Percentiles rank a stretch among this genome's conserved stretches.
These are phyloP conservation scores for Cerioporus squamosus DNA, from an alignment of 1,284 basidiomycete genomes.

Conservation along the genomic window DNA sequence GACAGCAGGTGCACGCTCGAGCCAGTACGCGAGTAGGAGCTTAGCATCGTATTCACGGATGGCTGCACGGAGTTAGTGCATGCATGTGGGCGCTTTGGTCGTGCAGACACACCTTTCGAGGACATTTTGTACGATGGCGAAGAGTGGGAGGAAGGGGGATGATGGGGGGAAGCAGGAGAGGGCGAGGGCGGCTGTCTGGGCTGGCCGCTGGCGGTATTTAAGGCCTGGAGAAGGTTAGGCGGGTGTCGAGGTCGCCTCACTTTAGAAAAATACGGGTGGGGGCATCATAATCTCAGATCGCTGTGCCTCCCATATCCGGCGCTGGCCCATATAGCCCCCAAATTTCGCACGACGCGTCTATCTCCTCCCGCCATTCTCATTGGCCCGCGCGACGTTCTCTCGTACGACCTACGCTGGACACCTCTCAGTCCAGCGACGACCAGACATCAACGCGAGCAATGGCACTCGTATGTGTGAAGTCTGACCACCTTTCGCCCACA, in stretches of 20 bases:
- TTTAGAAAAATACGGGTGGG: constrained; percentile 27
- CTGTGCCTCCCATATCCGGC: constrained; percentile 4
- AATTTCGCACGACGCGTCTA: constrained; percentile 25
- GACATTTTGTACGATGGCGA: constrained; percentile 34
- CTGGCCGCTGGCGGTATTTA: constrained; percentile 21
- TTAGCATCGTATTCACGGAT: constrained; percentile 96
- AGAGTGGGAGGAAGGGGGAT: constrained; percentile 1
- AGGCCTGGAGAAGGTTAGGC: constrained; percentile 16
- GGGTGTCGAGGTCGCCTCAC: constrained; percentile 26
- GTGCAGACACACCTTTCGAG: constrained; percentile 36
- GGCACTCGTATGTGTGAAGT: background rate
- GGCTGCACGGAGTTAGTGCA: constrained; percentile 48
- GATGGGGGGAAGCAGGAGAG: constrained; percentile 10
- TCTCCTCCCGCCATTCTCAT: constrained; percentile 4
- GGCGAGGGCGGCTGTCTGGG: constrained; percentile 2
- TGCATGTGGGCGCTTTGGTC: background rate
- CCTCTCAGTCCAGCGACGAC: background rate
- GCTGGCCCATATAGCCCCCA: constrained; percentile 19
- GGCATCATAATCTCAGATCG: constrained; percentile 19
- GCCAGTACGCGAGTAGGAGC: constrained; percentile 93
- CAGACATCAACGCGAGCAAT: background rate
- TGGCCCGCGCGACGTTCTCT: constrained; percentile 11
- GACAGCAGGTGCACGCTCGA: constrained; percentile 79
- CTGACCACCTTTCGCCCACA: background rate
- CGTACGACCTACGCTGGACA: constrained; percentile 9